Conservation (phyloP, 192 early-diverging fungal genomes). For the Coemansia biformis region DNA sequence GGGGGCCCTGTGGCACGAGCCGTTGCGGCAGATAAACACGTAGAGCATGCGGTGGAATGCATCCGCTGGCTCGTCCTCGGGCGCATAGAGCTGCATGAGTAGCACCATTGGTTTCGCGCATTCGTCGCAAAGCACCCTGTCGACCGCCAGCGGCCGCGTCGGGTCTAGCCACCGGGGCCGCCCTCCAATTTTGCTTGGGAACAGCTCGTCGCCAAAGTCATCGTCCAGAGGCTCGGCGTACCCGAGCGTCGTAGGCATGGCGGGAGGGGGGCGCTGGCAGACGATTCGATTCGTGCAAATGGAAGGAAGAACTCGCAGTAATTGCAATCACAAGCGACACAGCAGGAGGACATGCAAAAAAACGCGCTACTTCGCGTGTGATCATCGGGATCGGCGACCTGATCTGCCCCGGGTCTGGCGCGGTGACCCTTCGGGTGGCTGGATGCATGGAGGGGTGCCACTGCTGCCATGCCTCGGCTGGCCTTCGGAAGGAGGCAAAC, state of each 20-base stretch:
- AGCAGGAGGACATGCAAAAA: too few relatives aligned
- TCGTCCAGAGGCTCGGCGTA: conserved; percentile 66
- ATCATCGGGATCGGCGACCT: too few relatives aligned
- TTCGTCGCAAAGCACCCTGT: conserved; percentile 61
- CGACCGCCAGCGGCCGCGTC: conserved; percentile 54
- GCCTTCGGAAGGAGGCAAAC: too few relatives aligned
- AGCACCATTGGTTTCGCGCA: conserved; percentile 72
- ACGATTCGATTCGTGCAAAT: too few relatives aligned
- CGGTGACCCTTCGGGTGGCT: too few relatives aligned
- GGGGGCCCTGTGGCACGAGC: conserved; percentile 67
- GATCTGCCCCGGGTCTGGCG: too few relatives aligned
- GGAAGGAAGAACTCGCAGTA: too few relatives aligned
- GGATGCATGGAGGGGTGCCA: too few relatives aligned
- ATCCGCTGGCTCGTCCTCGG: conserved; percentile 78
- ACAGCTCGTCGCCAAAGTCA: conserved; percentile 55
- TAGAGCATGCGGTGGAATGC: conserved; percentile 90
- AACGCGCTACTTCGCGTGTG: too few relatives aligned
- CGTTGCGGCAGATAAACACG: conserved; percentile 88
- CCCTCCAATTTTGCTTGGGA: conserved; percentile 88
- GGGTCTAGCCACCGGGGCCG: conserved; percentile 81
- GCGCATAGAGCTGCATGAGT: conserved; percentile 86
- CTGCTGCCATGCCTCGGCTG: too few relatives aligned
- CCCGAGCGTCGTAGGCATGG: conserved; percentile 56
- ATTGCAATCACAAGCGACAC: too few relatives aligned
- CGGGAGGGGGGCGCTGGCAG: too few relatives aligned